Base-by-base conservation (phyloP, 345 rosid species). In the Heritiera littoralis region DNA sequence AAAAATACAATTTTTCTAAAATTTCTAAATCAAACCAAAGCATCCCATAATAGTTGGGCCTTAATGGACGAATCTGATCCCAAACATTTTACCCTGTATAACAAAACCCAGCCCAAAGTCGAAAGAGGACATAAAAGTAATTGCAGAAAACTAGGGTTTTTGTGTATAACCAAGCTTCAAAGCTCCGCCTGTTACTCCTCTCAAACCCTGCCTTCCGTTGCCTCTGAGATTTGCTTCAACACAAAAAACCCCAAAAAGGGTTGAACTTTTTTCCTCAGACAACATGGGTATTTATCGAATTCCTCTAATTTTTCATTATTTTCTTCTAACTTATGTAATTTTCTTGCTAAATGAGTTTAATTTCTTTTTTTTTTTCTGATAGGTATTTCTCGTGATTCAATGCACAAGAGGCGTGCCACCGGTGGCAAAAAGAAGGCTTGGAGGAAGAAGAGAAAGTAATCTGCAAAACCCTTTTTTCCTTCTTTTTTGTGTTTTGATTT, bases 361-460 rank as follows among this genome's bases (percentile, higher is more conserved):
- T 41, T 41, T 41, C 43, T 4, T 41, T 41, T 9, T 68, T 0
- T 14, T 77, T 52, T 59, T 71, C 7, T 38, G 77, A 64, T 75
- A 90, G 97, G 97, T 81, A 93, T 93, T 59, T 93, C 97, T 65
- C 94, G 95, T 87, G 97, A 93, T 86, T 91, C 92, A 13, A 90
- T 90, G 94, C 95, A 91, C 91, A 93, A 93, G 91, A 88, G 97
- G 85, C 94, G 97, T 81, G 97, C 95, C 85, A 91, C 97, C 38
- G 97, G 97, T 35, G 95, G 97, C 75, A 93, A 93, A 85, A 89
- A 91, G 94, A 91, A 93, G 88, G 92, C 91, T 1, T 93, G 97
- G 97, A 91, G 97, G 86, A 93, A 91, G 94, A 93, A 93, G 97
- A 78, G 97, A 88, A 93, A 93, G 95, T 93, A 77, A 80, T 1